Evolutionary conservation across 169 alveolate genomes (phyloP), one percentile per base, ranked within the genome.

Genomic region (Eimeria maxima): DNA sequence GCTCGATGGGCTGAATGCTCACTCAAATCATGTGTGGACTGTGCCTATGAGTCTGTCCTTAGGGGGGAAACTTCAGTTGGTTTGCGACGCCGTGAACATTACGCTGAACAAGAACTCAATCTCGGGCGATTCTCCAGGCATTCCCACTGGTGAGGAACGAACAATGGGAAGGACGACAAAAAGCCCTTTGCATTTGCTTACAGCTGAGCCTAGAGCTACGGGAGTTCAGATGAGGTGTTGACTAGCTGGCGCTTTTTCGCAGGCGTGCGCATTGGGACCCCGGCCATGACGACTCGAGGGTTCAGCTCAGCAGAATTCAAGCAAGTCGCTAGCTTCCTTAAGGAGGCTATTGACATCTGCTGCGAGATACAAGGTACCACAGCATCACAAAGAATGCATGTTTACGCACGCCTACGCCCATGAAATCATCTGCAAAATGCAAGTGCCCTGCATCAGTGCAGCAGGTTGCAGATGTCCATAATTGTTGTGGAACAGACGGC

Each of bases 221-320:
- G 65, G n/a, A 1, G 47, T 47, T 16, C 13, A 24, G 14, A 65
- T 0, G 74, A 20, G 8, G 38, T 63, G 78, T 67, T 7, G n/a
- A 20, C 44, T 29, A 45, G 69, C 69, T 24, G 69, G 7, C 47
- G 47, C 5, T n/a, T 44, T n/a, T 14, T 29, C 16, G 45, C 93
- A 63, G 98, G 98, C 24, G 93, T 97, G 42, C 96, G 98, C 38
- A 96, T 97, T 22, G 99, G 99, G n/a, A 97, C 99, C n/a, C 99
- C 99, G 33, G 99, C 99, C 69, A 97, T 99, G 97, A 98, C 99
- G 53, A 97, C 99, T 27, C 95, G 99, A 63, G 99, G 99, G 29
- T 97, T 98, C 94, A 92, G 95, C 55, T 99, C 97, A 88, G 98
- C 97, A 60, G 99, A 98, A 65, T 96, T 96, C 57, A 74, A 74